Evolutionary conservation across 768 basidiomycete genomes (phyloP), one percentile per base, ranked within the genome.

Genomic region (Candolleomyces aberdarensis): DNA sequence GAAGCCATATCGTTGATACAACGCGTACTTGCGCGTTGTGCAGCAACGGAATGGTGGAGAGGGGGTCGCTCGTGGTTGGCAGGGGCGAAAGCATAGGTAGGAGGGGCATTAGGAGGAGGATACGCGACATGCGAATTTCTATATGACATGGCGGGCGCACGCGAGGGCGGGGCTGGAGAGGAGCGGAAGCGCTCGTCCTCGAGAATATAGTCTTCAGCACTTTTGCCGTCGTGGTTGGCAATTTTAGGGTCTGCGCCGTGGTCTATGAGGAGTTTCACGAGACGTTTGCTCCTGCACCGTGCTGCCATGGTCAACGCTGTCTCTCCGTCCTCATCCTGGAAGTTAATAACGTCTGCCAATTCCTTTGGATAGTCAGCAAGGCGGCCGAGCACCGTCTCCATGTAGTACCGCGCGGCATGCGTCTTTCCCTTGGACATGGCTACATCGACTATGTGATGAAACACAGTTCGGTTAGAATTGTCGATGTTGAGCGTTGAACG

Each of bases 401-500:
- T 94, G 75, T 99, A 99, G 76, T 99, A 99, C 22, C 96, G 85
- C 9, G 96, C 94, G 1, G 97, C 97, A 67, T 98, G 97, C 0
- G 94, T 92, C 77, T 99, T 99, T 57, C 92, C 92, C 74, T 98
- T 98, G 43, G 94, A 88, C 85, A 98, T 91, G 14, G 97, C 97
- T 17, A 99, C 87, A 67, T 99, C 96, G 43, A 98, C 92, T 62
- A 98, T 91, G 70, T 99, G 96, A 72, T 99, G 97, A 70, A 99
- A 98, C 11, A 98, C 91, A 36, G 96, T 98, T 13, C 96, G 91
- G 70, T 98, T 98, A 70, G 88, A 89, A 72, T 95, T 92, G 80
- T 99, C 97, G 75, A 99, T 98, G 72, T 99, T 98, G 68, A 98
- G 89, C 0, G 96, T 98, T 17, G 96, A 96, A n/a, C 94, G 90